Conservation (phyloP, 805 yeast genomes). For the Kregervanrija pseudodelftensis region DNA sequence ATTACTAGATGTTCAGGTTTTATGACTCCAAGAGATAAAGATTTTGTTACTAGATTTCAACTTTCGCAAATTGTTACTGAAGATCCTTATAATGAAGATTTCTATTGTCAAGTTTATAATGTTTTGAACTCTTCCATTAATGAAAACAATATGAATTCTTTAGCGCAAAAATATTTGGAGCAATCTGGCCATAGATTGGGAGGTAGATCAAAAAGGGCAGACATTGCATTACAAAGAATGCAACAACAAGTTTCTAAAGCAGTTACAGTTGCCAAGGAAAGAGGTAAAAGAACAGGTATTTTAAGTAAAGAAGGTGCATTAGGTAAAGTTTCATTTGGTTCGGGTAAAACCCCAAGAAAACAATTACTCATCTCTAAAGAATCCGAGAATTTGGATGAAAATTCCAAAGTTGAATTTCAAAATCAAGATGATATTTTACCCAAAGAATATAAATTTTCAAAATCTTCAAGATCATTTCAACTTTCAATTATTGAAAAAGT, state of each 20-base stretch:
- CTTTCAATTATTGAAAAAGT: conserved; percentile 71
- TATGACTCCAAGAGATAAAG: conserved; percentile 96
- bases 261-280: conserved; percentile 87
- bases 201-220: conserved; percentile 77
- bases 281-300: conserved; percentile 56
- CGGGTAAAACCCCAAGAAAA: conserved; percentile 82
- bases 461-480: conserved; percentile 41
- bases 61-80: conserved; percentile 93
- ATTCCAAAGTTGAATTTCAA: conserved; percentile 13
- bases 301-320: conserved; percentile 74
- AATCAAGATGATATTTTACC: conserved; percentile 21
- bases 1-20: conserved; percentile 82
- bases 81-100: conserved; percentile 95
- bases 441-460: conserved; percentile 26
- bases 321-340: conserved; percentile 75
- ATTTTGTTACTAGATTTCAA: conserved; percentile 89
- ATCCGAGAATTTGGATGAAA: conserved; percentile 14
- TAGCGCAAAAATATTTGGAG: conserved; percentile 87
- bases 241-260: conserved; percentile 97
- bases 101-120: conserved; percentile 88
- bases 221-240: conserved; percentile 91
- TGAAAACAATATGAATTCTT: conserved; percentile 59
- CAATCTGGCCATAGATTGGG: conserved; percentile 89
- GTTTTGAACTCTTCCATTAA: conserved; percentile 56
- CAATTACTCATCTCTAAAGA: conserved; percentile 53